Evolutionary conservation across 2,329 filamentous ascomycete genomes (phyloP), one percentile per base, ranked within the genome.

Genomic region (Zalaria obscura): DNA sequence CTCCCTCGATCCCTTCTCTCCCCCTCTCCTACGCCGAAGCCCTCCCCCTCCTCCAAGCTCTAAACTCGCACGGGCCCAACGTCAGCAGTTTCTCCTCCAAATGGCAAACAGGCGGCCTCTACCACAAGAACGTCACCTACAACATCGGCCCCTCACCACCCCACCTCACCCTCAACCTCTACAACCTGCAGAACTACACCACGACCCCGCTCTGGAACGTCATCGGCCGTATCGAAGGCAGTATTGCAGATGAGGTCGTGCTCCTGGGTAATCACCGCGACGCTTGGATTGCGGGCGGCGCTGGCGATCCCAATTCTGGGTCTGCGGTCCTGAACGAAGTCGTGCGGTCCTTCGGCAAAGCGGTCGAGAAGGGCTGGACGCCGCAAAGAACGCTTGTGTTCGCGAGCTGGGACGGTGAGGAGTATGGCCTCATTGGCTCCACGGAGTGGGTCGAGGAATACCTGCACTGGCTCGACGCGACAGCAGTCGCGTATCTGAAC

Each of bases 31-130:
- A 93, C 56, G 63, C 69, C 5, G 89, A 96, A 51, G 88, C 84
- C 0, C 60, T 95, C 2, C 89, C 89, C 0, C 75, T 96, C 9
- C 73, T 96, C n/a, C 83, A 81, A 56, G 82, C 88, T 0, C 71
- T 98, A 39, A 95, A 96, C 54, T 88, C 87, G 5, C 75, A 93
- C 55, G 91, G 89, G 93, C 54, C 80, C 86, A 3, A 93, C 85
- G 0, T 87, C 87, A 58, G 81, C 83, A 9, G 85, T 2, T 83
- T 94, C 33, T 93, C 87, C n/a, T 7, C 7, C 7, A 25, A 18
- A 36, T 36, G 35, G 35, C 25, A 25, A 11, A 61, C 75, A 42
- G 55, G 35, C 11, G 25, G 25, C 11, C 10, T 11, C 8, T 36
- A 32, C 29, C 29, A 32, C 29, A 32, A 85, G 57, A 84, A 83